Evolutionary conservation across 176 grass and related monocot genomes (phyloP).

Genomic region (Echinochloa phyllopogon): DNA sequence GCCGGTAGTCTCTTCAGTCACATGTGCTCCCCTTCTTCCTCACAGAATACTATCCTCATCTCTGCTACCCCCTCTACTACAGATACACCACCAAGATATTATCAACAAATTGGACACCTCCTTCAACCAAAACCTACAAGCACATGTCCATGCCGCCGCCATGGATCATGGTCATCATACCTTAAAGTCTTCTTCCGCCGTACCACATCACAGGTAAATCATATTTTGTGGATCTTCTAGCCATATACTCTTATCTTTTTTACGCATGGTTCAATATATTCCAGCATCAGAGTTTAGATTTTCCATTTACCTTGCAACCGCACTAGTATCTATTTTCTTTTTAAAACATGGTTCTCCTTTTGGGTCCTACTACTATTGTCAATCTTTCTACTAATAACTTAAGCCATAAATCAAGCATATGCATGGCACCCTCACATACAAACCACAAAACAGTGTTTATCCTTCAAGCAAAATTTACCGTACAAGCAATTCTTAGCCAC

Average conservation of each 20-base stretch:
- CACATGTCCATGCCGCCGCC: neutral
- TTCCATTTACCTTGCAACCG: neutral
- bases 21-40: neutral
- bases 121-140: neutral
- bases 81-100: neutral
- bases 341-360: no score
- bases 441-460: neutral
- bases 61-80: neutral
- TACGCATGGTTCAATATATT: neutral
- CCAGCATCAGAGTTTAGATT: neutral
- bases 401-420: neutral
- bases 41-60: neutral
- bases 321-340: neutral
- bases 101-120: neutral
- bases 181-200: fast-evolving
- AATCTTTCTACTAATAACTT: no score
- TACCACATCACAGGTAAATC: neutral
- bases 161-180: no score
- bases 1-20: fast-evolving
- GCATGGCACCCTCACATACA: neutral
- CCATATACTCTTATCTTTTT: no score
- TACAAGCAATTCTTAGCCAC: no score
- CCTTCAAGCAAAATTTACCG: no score
- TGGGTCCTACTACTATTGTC: neutral
- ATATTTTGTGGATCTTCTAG: neutral